Evolutionary conservation across 1,139 yeast genomes (phyloP).

Genomic region (Suhomyces panamericanus): DNA sequence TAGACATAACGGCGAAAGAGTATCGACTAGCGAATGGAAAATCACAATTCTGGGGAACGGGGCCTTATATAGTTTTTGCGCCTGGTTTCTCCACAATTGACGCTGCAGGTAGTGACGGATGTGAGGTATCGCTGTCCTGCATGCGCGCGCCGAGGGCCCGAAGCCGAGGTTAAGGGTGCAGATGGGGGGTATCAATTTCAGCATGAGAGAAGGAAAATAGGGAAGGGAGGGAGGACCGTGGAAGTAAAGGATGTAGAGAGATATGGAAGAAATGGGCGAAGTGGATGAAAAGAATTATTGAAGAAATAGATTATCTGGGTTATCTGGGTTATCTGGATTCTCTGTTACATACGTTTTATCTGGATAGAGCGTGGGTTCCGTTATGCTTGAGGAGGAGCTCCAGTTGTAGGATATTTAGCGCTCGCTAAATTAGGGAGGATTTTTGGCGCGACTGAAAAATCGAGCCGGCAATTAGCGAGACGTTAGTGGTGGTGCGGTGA

Average conservation of each 20-base stretch:
- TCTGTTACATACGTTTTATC: too few species aligned
- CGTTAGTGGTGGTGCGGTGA: too few species aligned
- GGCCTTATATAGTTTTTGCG: conserved; percentile 9
- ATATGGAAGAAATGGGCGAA: not conserved
- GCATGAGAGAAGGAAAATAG: not conserved
- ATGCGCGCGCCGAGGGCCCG: conserved; percentile 1
- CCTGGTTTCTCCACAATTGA: conserved; percentile 2
- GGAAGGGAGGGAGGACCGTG: not conserved
- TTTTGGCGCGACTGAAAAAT: too few species aligned
- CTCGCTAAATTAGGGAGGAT: too few species aligned
- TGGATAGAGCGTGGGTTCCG: too few species aligned
- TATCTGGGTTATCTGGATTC: too few species aligned
- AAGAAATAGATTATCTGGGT: too few species aligned
- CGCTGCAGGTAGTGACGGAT: not conserved
- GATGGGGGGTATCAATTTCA: not conserved
- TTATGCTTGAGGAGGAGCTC: too few species aligned
- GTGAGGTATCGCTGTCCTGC: not conserved
- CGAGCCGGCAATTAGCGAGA: too few species aligned
- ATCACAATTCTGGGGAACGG: not conserved
- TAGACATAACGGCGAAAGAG: conserved; percentile 12
- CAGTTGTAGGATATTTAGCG: too few species aligned
- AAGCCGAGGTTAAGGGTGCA: not conserved
- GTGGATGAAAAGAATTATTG: too few species aligned
- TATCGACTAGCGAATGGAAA: not conserved
- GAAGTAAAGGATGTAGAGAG: not conserved